These are phyloP conservation scores for Rhizophagus sp. DNA, from an alignment of 192 early-diverging fungal genomes.

Conservation along the genomic window DNA sequence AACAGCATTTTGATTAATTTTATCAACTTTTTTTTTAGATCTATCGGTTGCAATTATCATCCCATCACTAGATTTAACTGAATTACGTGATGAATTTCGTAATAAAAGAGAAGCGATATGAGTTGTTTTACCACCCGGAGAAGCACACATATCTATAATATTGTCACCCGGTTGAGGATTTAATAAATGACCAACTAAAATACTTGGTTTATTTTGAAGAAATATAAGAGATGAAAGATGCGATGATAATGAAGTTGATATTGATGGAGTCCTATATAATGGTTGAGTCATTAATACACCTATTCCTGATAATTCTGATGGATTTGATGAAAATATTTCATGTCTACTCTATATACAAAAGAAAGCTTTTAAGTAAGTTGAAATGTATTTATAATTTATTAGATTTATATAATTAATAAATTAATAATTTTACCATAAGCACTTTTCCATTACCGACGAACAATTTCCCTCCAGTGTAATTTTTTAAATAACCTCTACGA, in stretches of 20 bases:
- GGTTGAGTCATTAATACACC: constrained; percentile 28
- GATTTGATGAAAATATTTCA: constrained; percentile 16
- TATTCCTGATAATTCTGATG: constrained; percentile 26
- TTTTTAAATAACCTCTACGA: constrained; percentile 14
- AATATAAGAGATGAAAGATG: constrained; percentile 2
- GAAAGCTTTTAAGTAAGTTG: neutral
- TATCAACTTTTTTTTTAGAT: constrained; percentile 21
- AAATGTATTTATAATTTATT: no score
- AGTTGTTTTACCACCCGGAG: constrained; percentile 28
- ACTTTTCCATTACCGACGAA: no score
- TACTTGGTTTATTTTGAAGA: constrained; percentile 29
- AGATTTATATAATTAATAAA: no score
- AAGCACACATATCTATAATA: constrained; percentile 22
- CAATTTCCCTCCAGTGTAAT: constrained; percentile 12
- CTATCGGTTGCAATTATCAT: constrained; percentile 25
- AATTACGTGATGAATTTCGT: neutral
- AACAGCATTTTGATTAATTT: constrained; percentile 4
- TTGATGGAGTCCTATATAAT: constrained; percentile 19
- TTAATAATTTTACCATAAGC: no score
- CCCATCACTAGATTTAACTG: neutral
- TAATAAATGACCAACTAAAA: constrained; percentile 4
- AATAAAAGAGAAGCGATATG: constrained; percentile 26
- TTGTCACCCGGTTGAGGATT: neutral
- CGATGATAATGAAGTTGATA: constrained; percentile 3
- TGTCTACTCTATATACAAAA: neutral